Evolutionary conservation across 805 yeast species (phyloP), one percentile per base, ranked within the genome.

Genomic region (Hanseniaspora vineae): DNA sequence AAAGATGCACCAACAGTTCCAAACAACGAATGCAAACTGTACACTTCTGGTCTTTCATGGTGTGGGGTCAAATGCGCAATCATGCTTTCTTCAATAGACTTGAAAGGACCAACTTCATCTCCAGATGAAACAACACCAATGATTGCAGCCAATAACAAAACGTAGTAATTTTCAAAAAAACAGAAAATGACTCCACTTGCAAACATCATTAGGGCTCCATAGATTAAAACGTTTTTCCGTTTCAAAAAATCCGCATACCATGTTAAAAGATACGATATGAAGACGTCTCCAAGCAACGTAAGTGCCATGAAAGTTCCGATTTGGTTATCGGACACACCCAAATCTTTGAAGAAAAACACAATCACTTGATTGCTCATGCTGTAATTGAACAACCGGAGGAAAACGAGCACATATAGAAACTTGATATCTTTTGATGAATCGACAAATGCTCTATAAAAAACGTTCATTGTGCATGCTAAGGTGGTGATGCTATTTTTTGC

Each of bases 21-120:
- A 42, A 81, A 66, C 29, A 84, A 62, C 35, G 84, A 80, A 58
- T 86, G 85, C 54, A 81, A 68, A 0, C 92, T 92, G 67, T 78
- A 86, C 2, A 85, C 68, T 52, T 78, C 84, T 1, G 94, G 81
- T 43, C 94, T 69, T 48, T 73, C 75, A 47, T 67, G 68, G 35
- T 71, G 72, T 0, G 81, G 78, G 0, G 94, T 81, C 52, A 87
- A 65, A 61, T 84, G 90, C 0, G 95, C 92, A 45, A 87, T 69
- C 39, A 84, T 73, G 1, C 90, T 79, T 58, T 86, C 95, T 60
- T 87, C 96, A 31, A 87, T 78, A 0, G 92, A 77, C 58, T 84
- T 81, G 62, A 87, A 87, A 0, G 96, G 96, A 0, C 96, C 96
- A 0, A 89, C 85, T 58, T 87, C 96, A 57, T 81, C 88, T 20